These are phyloP conservation scores for Coemansia sp. DNA, from an alignment of 192 early-diverging fungal species.

Conservation along the genomic window DNA sequence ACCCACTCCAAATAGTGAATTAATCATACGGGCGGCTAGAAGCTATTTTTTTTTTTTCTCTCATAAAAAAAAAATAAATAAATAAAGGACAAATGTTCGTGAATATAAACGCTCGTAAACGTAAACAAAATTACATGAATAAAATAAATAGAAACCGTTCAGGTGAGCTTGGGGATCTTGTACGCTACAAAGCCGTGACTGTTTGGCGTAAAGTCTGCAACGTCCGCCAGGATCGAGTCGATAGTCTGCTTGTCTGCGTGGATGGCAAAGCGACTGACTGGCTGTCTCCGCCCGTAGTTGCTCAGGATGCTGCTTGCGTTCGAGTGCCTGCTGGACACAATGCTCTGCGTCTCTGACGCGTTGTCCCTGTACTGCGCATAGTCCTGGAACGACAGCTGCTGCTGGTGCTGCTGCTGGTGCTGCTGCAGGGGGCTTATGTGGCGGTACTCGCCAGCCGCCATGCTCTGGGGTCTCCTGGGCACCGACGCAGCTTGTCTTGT, in stretches of 20 bases:
- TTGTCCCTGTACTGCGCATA: slow-evolving; percentile 12
- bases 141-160: slow-evolving; percentile 3
- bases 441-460: slow-evolving; percentile 13
- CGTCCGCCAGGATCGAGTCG: slow-evolving; percentile 24
- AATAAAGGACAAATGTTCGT: neutral
- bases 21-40: neutral
- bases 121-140: neutral
- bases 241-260: slow-evolving; percentile 29
- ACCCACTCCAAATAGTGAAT: neutral
- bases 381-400: neutral
- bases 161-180: slow-evolving; percentile 46
- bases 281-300: slow-evolving; percentile 26
- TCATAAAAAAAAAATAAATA: neutral
- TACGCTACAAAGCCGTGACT: slow-evolving; percentile 51
- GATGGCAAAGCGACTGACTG: slow-evolving; percentile 41
- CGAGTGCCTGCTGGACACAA: slow-evolving; percentile 43
- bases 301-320: slow-evolving; percentile 36
- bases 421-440: slow-evolving; percentile 1
- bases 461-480: slow-evolving; percentile 9
- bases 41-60: neutral
- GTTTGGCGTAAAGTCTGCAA: slow-evolving; percentile 52
- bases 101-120: neutral
- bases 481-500: neutral
- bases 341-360: slow-evolving; percentile 35
- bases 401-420: neutral